These are phyloP conservation scores for Salmacisia buchloeana DNA, from an alignment of 1,284 basidiomycete species.

Conservation along the genomic window DNA sequence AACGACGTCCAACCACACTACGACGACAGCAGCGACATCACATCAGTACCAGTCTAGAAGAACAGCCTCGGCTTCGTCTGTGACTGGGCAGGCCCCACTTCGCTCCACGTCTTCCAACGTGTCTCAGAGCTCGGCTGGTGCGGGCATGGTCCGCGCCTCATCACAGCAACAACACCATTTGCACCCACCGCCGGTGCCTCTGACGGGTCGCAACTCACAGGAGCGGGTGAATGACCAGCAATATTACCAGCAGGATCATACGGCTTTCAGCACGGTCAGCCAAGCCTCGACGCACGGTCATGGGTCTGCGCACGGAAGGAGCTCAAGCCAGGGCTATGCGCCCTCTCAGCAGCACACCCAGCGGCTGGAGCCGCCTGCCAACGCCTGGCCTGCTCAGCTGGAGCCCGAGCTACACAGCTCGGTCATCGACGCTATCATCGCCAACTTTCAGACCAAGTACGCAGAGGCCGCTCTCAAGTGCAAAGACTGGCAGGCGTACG, in stretches of 20 bases:
- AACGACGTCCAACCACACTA: not conserved
- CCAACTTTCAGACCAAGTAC: conserved; percentile 34
- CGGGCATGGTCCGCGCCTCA: too few relatives aligned
- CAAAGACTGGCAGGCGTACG: conserved; percentile 41
- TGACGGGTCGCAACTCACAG: too few relatives aligned
- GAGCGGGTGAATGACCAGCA: too few relatives aligned
- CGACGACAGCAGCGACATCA: not conserved
- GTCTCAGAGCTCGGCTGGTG: too few relatives aligned
- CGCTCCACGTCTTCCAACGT: too few relatives aligned
- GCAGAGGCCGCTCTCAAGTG: conserved; percentile 38
- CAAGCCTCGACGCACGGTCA: not conserved
- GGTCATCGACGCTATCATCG: conserved; percentile 32
- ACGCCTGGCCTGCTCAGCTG: not conserved
- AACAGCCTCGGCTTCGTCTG: conserved; percentile 2
- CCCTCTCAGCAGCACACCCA: not conserved
- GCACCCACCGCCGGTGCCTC: too few relatives aligned
- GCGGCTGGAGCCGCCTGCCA: not conserved
- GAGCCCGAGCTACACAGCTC: conserved; percentile 14
- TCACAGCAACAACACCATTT: too few relatives aligned
- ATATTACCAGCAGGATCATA: conserved; percentile 2
- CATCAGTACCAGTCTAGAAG: not conserved
- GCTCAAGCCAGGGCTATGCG: not conserved
- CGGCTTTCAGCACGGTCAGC: not conserved
- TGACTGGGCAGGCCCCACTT: not conserved
- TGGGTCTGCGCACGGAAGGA: not conserved